Evolutionary conservation across 2,329 filamentous ascomycete species (phyloP).

Genomic region (Trichoderma hamatum): DNA sequence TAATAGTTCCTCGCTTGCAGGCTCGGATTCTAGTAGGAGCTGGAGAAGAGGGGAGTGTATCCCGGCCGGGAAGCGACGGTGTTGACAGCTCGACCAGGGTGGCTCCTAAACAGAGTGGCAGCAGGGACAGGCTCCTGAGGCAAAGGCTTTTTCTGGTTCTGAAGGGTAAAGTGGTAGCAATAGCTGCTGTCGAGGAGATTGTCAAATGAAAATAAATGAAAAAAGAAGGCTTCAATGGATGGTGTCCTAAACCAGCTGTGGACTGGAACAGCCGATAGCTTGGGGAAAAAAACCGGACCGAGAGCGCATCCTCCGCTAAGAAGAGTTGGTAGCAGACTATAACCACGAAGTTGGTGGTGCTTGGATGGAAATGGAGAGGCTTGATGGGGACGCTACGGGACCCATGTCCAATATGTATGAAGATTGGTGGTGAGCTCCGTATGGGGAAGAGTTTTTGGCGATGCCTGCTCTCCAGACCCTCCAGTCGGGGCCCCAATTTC

Average conservation of each 20-base stretch:
- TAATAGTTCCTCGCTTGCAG: constrained; percentile 17
- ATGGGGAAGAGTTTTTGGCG: constrained; percentile 19
- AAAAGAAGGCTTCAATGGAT: neutral
- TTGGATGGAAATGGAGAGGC: constrained; percentile 21
- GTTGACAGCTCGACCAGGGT: constrained; percentile 3
- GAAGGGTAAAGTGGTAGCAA: neutral
- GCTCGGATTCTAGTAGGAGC: neutral
- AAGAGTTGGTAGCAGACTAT: constrained; percentile 12
- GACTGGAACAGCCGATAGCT: constrained; percentile 22
- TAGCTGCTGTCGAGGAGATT: constrained; percentile 1
- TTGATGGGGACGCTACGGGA: constrained; percentile 18
- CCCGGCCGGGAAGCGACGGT: constrained; percentile 1
- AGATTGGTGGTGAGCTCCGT: constrained; percentile 12
- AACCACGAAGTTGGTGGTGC: neutral
- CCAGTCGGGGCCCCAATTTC: constrained; percentile 23
- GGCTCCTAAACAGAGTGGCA: neutral
- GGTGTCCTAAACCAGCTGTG: constrained; percentile 14
- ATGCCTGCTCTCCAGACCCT: constrained; percentile 11
- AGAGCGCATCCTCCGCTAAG: constrained; percentile 18
- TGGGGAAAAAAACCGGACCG: constrained; percentile 25
- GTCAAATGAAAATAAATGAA: constrained; percentile 11
- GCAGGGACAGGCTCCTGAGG: constrained; percentile 3
- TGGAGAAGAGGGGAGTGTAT: constrained; percentile 6
- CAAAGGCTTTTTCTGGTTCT: neutral
- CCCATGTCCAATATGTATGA: constrained; percentile 19